Conservation (phyloP, 2,329 filamentous ascomycete genomes). For the Juglanconis oblonga region DNA sequence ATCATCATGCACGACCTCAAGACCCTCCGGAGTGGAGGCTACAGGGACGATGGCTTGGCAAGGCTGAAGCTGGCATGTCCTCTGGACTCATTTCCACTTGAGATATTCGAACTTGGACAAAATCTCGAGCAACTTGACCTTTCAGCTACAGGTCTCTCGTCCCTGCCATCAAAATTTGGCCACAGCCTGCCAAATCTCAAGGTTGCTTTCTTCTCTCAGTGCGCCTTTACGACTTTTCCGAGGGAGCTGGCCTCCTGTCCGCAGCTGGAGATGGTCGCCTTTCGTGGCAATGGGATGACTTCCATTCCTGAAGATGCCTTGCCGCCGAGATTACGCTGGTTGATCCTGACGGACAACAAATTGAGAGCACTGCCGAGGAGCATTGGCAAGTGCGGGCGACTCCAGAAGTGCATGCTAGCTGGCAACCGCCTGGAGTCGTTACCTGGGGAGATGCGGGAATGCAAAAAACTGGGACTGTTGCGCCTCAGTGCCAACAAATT, state of each 20-base stretch:
- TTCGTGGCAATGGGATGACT: conserved; percentile 44
- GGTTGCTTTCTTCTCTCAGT: conserved; percentile 45
- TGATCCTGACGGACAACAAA: conserved; percentile 46
- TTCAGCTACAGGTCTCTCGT: conserved; percentile 41
- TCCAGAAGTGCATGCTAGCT: conserved; percentile 49
- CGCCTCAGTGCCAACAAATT: conserved; percentile 42
- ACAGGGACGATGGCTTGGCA: conserved; percentile 25
- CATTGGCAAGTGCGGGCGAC: conserved; percentile 38
- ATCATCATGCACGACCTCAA: conserved; percentile 31
- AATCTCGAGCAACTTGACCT: conserved; percentile 46
- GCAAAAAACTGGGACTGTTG: conserved; percentile 40
- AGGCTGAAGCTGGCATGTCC: conserved; percentile 34
- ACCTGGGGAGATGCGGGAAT: conserved; percentile 40
- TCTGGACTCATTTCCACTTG: conserved; percentile 34
- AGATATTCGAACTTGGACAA: conserved; percentile 38
- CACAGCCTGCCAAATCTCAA: conserved; percentile 39
- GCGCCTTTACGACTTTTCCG: conserved; percentile 42
- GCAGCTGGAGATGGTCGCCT: conserved; percentile 47
- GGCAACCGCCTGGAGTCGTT: conserved; percentile 40
- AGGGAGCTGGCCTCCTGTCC: conserved; percentile 38
- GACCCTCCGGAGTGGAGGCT: conserved; percentile 30
- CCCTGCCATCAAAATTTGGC: conserved; percentile 37
- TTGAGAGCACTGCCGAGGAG: conserved; percentile 36
- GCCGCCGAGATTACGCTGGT: conserved; percentile 41
- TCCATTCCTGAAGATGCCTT: conserved; percentile 38